Base-by-base conservation (phyloP, 2,329 filamentous ascomycete genomes). In the Ceratocystis papillata region DNA sequence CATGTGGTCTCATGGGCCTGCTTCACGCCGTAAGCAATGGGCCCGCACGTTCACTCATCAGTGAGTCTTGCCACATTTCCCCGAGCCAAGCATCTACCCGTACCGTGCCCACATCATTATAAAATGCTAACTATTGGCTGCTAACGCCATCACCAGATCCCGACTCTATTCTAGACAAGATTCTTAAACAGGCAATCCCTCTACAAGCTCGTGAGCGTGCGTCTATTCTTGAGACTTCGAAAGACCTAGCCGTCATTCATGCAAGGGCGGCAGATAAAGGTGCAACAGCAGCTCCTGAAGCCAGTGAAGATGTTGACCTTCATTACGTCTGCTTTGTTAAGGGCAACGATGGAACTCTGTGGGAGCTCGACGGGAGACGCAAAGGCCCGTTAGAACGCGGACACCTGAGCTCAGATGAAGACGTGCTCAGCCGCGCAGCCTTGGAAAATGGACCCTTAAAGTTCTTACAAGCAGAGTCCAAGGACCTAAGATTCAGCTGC, bases 291-390 rank as follows among this genome's bases (percentile, higher is more conserved):
- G 89, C 92, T 1, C 93, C 94, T 0, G 77, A 82, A 65, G 90
- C 90, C 7, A 82, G 85, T n/a, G 88, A 89, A 71, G 83, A 87
- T 70, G 81, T 96, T n/a, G 93, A 96, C 73, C 79, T 96, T 71
- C 94, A 99, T 78, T 97, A 96, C 74, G 93, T 97, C 60, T 94
- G 90, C 73, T 99, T 97, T 76, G 88, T 94, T 64, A 94, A 92
- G 78, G 79, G 79, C 41, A 77, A 76, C 63, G 85, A 88, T 74
- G 87, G 87, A 65, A 82, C 74, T 12, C 72, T 85, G 46, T 85
- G 82, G 81, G 83, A 85, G 77, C 78, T 85, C 10, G 83, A 85
- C 70, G 83, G 83, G 2, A 76, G 82, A 63, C 73, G 80, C 66
- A 84, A 83, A 74, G 83, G 83, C 0, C 83, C 83, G 6, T 76